These are phyloP conservation scores for Coemansia sp. DNA, from an alignment of 192 early-diverging fungal species.

Conservation along the genomic window DNA sequence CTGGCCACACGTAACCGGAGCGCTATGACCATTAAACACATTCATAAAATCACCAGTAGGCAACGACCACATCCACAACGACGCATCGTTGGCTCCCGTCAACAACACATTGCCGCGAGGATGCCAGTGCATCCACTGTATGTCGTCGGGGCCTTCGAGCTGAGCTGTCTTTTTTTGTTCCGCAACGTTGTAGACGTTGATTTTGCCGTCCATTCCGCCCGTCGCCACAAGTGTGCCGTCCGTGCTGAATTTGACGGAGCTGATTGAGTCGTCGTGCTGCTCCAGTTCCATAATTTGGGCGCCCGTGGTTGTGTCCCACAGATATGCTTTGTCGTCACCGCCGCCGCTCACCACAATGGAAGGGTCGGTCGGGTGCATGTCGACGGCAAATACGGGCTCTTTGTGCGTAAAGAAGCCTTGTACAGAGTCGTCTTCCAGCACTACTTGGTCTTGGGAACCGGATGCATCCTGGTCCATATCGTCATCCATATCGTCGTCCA, in stretches of 20 bases:
- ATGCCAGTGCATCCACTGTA: conserved; percentile 97
- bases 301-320: conserved; percentile 86
- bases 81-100: conserved; percentile 84
- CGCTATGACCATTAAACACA: conserved; percentile 88
- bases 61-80: conserved; percentile 96
- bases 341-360: conserved; percentile 79
- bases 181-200: conserved; percentile 57
- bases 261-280: conserved; percentile 86
- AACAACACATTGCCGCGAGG: conserved; percentile 88
- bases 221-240: conserved; percentile 84
- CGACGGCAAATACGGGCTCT: conserved; percentile 85
- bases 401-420: conserved; percentile 90
- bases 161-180: conserved; percentile 21
- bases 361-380: conserved; percentile 72
- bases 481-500: conserved; percentile 59
- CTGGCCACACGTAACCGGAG: conserved; percentile 78
- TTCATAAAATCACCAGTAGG: conserved; percentile 90
- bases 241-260: conserved; percentile 74
- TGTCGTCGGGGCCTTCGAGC: conserved; percentile 89
- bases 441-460: conserved; percentile 16
- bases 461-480: conserved; percentile 57
- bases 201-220: conserved; percentile 95
- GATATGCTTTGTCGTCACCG: conserved; percentile 86
- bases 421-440: conserved; percentile 76
- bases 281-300: conserved; percentile 66